Conservation (phyloP, 495 filamentous ascomycete genomes). For the Aspergillus ostianus region DNA sequence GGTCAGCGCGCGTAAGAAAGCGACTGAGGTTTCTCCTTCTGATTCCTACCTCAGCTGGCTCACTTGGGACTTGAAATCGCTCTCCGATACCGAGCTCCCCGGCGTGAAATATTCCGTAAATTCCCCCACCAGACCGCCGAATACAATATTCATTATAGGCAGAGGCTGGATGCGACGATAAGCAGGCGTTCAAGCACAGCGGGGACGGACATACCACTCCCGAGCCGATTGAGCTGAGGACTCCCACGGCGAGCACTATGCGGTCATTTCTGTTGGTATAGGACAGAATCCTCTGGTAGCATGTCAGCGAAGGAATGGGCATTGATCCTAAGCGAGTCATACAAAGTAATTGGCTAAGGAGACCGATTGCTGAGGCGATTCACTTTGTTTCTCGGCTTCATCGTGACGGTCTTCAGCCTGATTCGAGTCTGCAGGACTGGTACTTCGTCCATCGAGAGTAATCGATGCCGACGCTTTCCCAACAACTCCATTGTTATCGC, state of each 20-base stretch:
- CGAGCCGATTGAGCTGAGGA: conserved; percentile 62
- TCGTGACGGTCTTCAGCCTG: background rate
- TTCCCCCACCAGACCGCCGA: conserved; percentile 40
- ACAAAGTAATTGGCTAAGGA: conserved; percentile 17
- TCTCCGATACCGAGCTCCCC: conserved; percentile 21
- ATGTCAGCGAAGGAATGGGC: background rate
- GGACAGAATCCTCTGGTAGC: conserved; percentile 8
- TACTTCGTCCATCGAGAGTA: too few relatives aligned
- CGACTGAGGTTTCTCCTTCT: too few relatives aligned
- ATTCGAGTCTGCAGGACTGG: background rate
- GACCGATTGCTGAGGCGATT: background rate
- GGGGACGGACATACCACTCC: conserved; percentile 47
- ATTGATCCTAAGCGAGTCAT: background rate
- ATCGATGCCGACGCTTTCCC: too few relatives aligned
- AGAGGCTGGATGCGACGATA: conserved; percentile 24
- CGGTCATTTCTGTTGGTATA: conserved; percentile 6
- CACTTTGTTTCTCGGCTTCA: conserved; percentile 27
- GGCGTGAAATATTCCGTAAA: conserved; percentile 34
- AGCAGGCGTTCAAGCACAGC: background rate
- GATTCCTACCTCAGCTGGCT: conserved; percentile 26
- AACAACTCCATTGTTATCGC: too few relatives aligned
- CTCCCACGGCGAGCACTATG: conserved; percentile 1
- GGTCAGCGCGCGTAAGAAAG: background rate
- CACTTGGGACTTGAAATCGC: conserved; percentile 27
- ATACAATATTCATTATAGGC: conserved; percentile 49